Evolutionary conservation across 805 yeast species (phyloP), one percentile per base, ranked within the genome.

Genomic region (Starmerella roubikii): DNA sequence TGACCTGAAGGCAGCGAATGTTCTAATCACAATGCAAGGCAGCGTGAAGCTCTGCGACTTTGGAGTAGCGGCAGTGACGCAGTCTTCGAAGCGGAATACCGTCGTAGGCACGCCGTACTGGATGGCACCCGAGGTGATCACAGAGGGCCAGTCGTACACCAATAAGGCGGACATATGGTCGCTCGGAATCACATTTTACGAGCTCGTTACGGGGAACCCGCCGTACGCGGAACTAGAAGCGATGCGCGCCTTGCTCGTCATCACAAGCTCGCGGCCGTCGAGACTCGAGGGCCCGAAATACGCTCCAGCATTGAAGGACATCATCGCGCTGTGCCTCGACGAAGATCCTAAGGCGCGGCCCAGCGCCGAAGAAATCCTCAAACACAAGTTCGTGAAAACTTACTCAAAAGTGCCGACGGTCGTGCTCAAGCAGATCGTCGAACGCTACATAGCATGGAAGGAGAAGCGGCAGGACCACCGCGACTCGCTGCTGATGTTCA

Each of bases 81-180:
- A 76, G 16, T 57, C 77, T 33, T 22, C 48, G 7, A 83, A 85
- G 55, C 68, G 98, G 51, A 81, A 88, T 26, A 91, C 98, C 0
- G 85, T 93, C 74, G 97, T 94, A 3, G 69, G 69, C 16, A 65
- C 69, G 7, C 69, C 69, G 7, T 65, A 65, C 50, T 65, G 69
- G 69, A 91, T 65, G 94, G 69, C 69, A 1, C 69, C 69, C 6
- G 69, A 65, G 45, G 69, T 65, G 21, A 64, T 65, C 33, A 55
- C 57, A 10, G 69, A 65, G 47, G 69, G 69, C 13, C 57, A 59
- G 3, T 45, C 59, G 11, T 65, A 65, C 50, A 61, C 64, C 37
- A 82, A 57, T 72, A 78, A 86, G 59, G 98, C 94, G 1, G 99
- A 91, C 58, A 82, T 91, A 7, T 91, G 99, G 99, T 86, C 97